A percentile compares a stretch with the other conserved stretches of the same genome.
These are phyloP conservation scores for Tothia fuscella DNA, from an alignment of 2,329 filamentous ascomycete genomes.

Conservation along the genomic window DNA sequence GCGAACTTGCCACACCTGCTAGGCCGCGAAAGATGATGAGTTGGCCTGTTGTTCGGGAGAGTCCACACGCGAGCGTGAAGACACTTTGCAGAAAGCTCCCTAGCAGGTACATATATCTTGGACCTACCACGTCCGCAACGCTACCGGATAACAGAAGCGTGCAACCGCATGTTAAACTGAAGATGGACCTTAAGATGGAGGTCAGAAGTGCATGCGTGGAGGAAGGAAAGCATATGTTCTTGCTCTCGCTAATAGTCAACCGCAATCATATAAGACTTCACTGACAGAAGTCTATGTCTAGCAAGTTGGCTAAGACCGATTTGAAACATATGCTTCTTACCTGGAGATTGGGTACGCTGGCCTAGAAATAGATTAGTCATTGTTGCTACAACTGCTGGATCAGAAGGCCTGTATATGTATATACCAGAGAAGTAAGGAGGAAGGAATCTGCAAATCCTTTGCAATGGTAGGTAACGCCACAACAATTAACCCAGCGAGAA, in stretches of 20 bases:
- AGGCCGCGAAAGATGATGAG: conserved; percentile 36
- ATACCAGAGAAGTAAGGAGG: conserved; percentile 24
- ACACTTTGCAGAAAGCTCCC: conserved; percentile 33
- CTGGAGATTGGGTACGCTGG: too few species aligned
- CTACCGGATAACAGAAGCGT: conserved; percentile 39
- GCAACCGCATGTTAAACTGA: conserved; percentile 35
- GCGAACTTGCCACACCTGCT: conserved; percentile 33
- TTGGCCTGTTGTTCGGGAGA: conserved; percentile 24
- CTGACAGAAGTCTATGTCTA: too few species aligned
- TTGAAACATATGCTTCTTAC: too few species aligned
- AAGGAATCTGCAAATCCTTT: conserved; percentile 17
- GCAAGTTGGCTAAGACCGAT: too few species aligned
- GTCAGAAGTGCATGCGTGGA: too few species aligned
- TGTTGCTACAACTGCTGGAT: too few species aligned
- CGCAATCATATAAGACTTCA: too few species aligned
- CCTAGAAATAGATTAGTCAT: too few species aligned
- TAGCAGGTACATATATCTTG: conserved; percentile 33
- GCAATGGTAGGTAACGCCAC: conserved; percentile 33
- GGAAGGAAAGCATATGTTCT: too few species aligned
- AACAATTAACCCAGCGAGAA: conserved; percentile 29
- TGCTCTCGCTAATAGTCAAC: too few species aligned
- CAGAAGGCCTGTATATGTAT: too few species aligned
- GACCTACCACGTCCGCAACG: conserved; percentile 40
- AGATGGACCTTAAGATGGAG: conserved; percentile 25
- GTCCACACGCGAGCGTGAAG: conserved; percentile 36